A percentile compares a stretch with the other conserved stretches of the same genome.
phyloP scores from a whole-genome alignment of 208 protist genomes.

The Wallacemonas sp. region DNA sequence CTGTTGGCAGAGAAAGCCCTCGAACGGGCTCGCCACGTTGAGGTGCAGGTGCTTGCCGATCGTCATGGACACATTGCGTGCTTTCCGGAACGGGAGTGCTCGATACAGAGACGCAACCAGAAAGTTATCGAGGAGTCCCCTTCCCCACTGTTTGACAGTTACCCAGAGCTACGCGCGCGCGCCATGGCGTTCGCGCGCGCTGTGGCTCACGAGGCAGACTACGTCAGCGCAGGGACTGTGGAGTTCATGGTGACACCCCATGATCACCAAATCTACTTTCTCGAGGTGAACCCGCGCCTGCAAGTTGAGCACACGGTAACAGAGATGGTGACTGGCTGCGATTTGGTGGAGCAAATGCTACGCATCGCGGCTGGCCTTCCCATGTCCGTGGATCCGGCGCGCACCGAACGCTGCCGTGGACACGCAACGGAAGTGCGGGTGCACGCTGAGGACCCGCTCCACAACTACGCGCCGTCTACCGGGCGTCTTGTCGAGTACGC shows the following conservation, averaged over 20 bases:
- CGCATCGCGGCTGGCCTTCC: slow-evolving; percentile 59
- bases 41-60: slow-evolving; percentile 95
- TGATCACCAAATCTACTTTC: slow-evolving; percentile 94
- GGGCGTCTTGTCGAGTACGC: slow-evolving; percentile 25
- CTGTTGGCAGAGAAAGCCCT: slow-evolving; percentile 95
- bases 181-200: slow-evolving; percentile 34
- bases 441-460: slow-evolving; percentile 93
- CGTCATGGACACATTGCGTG: slow-evolving; percentile 89
- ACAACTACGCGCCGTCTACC: slow-evolving; percentile 85
- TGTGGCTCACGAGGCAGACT: slow-evolving; percentile 85
- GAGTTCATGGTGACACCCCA: slow-evolving; percentile 96
- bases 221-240: slow-evolving; percentile 96
- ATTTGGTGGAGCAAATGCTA: slow-evolving; percentile 96
- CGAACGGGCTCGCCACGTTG: slow-evolving; percentile 87
- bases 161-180: background rate
- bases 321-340: slow-evolving; percentile 90
- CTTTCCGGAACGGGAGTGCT: slow-evolving; percentile 96
- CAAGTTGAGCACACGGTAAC: slow-evolving; percentile 97
- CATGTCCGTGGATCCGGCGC: slow-evolving; percentile 80
- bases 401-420: slow-evolving; percentile 45
- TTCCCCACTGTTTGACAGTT: slow-evolving; percentile 45
- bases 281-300: slow-evolving; percentile 99
- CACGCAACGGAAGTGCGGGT: slow-evolving; percentile 93
- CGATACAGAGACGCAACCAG: slow-evolving; percentile 96
- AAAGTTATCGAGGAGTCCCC: slow-evolving; percentile 95